Conservation (phyloP, 768 basidiomycete genomes). For the Lyophyllum atratum region DNA sequence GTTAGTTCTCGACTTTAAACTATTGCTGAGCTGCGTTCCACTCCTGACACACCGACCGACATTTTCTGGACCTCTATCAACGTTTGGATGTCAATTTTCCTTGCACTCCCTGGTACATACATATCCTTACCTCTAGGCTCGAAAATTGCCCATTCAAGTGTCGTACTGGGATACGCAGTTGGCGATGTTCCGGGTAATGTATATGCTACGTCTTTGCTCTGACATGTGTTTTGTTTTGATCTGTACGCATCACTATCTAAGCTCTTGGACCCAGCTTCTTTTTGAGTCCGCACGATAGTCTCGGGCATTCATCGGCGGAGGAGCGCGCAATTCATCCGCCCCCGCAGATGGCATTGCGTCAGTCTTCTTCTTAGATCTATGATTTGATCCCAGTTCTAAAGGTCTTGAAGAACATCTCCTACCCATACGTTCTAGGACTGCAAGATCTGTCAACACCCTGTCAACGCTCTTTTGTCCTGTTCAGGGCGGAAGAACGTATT, state of each 20-base stretch:
- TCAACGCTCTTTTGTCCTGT: not conserved
- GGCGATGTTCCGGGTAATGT: not conserved
- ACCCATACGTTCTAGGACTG: not conserved
- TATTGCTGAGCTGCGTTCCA: too few species aligned
- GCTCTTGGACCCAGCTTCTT: slow-evolving; percentile 1
- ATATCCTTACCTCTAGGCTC: too few species aligned
- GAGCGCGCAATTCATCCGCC: not conserved
- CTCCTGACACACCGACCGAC: too few species aligned
- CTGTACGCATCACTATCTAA: not conserved
- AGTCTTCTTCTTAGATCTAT: slow-evolving; percentile 10
- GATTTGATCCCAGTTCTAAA: slow-evolving; percentile 5
- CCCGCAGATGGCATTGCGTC: not conserved
- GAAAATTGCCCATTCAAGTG: too few species aligned
- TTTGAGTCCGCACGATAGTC: slow-evolving; percentile 4
- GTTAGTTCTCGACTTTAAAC: too few species aligned
- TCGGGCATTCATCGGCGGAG: slow-evolving; percentile 18
- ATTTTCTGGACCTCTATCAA: too few species aligned
- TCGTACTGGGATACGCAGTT: not conserved
- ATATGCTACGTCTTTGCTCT: not conserved
- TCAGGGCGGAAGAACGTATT: not conserved
- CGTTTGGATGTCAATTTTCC: too few species aligned
- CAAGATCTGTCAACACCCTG: not conserved
- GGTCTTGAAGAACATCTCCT: not conserved
- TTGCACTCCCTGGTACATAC: too few species aligned
- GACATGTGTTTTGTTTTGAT: not conserved